Evolutionary conservation across 116 monocot species (phyloP), one percentile per base, ranked within the genome.

Genomic region (Posidonia oceanica): DNA sequence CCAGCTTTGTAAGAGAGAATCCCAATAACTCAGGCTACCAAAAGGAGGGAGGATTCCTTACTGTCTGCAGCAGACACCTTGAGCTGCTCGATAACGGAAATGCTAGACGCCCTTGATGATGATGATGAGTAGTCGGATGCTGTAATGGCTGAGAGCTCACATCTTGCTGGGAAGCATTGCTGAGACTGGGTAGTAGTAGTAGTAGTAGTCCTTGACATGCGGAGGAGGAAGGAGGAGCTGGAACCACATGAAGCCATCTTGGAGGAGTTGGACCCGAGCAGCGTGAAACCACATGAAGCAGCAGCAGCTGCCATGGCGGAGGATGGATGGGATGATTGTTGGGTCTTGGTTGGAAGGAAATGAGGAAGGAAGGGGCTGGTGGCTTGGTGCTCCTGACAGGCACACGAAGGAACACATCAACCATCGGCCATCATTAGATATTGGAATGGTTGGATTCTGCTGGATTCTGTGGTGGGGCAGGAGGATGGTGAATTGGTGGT

Each of bases 61-160:
- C 94, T 71, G 53, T 94, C 90, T n/a, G 72, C 71, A 16, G 81
- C 84, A 54, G 84, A 74, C 39, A 69, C 75, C 80, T 94, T 94
- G 79, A 94, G 91, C 78, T 84, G 90, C 79, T 94, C 88, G 73
- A 94, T 76, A 60, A 82, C 90, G 39, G 91, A 85, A 20, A 90
- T 52, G 77, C 88, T 88, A 41, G 88, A 81, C 13, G 79, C 63
- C 74, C 67, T 71, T 29, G 86, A 68, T 3, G 52, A 37, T 37
- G 53, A 59, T 3, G 59, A 59, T 2, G 59, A 59, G 4, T 0
- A 48, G 12, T 48, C 48, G 48, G 48, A 48, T 12, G 48, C 12
- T 48, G 12, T 58, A 17, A 6, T 21, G 58, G 17, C 17, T 16
- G 20, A 20, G 58, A 58, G 21, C 14, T 16, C 64, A 8, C 64